phyloP scores from a whole-genome alignment of 2,329 filamentous ascomycete species.

The Epichloe typhina region DNA sequence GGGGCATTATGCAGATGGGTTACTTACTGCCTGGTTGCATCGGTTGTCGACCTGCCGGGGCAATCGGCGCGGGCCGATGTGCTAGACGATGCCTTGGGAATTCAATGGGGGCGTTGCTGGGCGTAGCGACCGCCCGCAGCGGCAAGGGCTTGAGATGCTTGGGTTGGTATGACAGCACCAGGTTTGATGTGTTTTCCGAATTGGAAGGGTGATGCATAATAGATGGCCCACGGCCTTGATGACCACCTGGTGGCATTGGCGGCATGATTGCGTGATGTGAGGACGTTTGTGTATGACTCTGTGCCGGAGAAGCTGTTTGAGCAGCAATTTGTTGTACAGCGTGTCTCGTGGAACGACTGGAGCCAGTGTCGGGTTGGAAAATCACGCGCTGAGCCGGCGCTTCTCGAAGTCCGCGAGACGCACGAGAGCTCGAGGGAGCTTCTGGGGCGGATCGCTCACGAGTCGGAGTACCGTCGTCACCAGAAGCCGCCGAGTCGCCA shows the following conservation, averaged over 20 bases:
- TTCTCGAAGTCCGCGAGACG: slow-evolving; percentile 57
- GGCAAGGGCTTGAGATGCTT: slow-evolving; percentile 47
- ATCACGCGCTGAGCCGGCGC: slow-evolving; percentile 75
- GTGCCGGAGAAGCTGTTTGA: slow-evolving; percentile 15
- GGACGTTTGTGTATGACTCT: slow-evolving; percentile 14
- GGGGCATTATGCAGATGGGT: neutral
- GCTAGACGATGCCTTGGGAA: slow-evolving; percentile 39
- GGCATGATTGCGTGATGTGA: slow-evolving; percentile 22
- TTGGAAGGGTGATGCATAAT: slow-evolving; percentile 39
- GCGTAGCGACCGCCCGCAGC: slow-evolving; percentile 62
- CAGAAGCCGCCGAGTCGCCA: slow-evolving; percentile 45
- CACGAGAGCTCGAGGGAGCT: slow-evolving; percentile 40
- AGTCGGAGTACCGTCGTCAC: slow-evolving; percentile 45
- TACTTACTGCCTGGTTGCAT: slow-evolving; percentile 50
- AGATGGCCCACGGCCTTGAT: slow-evolving; percentile 28
- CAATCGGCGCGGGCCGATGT: slow-evolving; percentile 16
- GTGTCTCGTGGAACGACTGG: slow-evolving; percentile 51
- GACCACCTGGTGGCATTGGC: slow-evolving; percentile 16
- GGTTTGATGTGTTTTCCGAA: slow-evolving; percentile 42
- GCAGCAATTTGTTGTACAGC: slow-evolving; percentile 30
- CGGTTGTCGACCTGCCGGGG: slow-evolving; percentile 25
- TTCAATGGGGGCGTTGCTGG: slow-evolving; percentile 56
- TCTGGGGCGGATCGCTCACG: slow-evolving; percentile 40
- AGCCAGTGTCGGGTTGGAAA: slow-evolving; percentile 67
- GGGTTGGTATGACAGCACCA: slow-evolving; percentile 59